phyloP scores from a whole-genome alignment of 1,284 basidiomycete species.

The Austropuccinia psidii region DNA sequence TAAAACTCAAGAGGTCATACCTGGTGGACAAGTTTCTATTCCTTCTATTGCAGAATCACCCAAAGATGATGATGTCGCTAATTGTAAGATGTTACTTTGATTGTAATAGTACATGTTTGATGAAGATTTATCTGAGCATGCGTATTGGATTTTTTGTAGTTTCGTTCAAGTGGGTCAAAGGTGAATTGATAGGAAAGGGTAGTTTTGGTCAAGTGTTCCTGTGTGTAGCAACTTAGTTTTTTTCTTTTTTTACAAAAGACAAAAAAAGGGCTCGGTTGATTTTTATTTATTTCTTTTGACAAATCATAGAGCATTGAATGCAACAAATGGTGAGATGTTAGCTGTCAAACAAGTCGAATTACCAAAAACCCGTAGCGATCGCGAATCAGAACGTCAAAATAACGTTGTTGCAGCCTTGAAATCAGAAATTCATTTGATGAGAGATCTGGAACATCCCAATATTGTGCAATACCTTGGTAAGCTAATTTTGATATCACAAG shows the following conservation, averaged over 20 bases:
- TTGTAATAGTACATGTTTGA: slow-evolving; percentile 38
- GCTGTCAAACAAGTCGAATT: slow-evolving; percentile 99
- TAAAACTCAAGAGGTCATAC: slow-evolving; percentile 82
- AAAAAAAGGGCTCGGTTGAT: neutral
- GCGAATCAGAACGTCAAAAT: slow-evolving; percentile 72
- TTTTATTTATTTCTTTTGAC: neutral
- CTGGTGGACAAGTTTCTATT: slow-evolving; percentile 51
- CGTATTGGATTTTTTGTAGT: slow-evolving; percentile 51
- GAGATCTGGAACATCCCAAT: slow-evolving; percentile 91
- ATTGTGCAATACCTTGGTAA: slow-evolving; percentile 90
- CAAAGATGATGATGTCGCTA: slow-evolving; percentile 43
- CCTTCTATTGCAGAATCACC: slow-evolving; percentile 41
- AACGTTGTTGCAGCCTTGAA: slow-evolving; percentile 83
- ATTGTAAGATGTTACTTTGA: slow-evolving; percentile 40
- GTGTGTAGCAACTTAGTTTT: neutral
- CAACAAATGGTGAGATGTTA: slow-evolving; percentile 98
- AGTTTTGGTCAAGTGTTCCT: slow-evolving; percentile 95
- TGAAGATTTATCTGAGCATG: neutral
- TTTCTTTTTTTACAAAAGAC: neutral
- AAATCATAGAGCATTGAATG: slow-evolving; percentile 63
- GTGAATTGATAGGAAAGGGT: slow-evolving; percentile 91
- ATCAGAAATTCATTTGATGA: slow-evolving; percentile 86
- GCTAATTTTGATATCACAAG: slow-evolving; percentile 34
- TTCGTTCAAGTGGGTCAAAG: slow-evolving; percentile 97
- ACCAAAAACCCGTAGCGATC: slow-evolving; percentile 81